Evolutionary conservation across 306 rosid species (phyloP).

Genomic region (Malus sieversii): DNA sequence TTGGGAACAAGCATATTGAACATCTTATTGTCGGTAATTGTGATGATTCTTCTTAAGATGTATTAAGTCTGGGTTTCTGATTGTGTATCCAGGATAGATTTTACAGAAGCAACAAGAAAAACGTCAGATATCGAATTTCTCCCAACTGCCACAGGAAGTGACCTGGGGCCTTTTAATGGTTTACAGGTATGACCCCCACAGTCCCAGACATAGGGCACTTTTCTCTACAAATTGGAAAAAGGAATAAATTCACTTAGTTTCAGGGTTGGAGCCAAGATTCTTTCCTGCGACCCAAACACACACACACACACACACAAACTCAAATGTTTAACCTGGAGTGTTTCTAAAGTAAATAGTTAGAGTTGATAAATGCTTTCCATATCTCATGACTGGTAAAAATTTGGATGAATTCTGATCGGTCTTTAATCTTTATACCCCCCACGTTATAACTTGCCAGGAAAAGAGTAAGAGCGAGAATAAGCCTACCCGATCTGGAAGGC

Average conservation of each 20-base stretch:
- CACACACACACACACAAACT: not conserved
- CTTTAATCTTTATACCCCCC: not conserved
- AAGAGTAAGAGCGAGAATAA: constrained; percentile 30
- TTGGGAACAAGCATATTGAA: not conserved
- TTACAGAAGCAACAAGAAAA: constrained; percentile 54
- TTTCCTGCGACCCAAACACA: not conserved
- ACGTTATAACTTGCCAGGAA: constrained; percentile 29
- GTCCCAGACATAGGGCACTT: not conserved
- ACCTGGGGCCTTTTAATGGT: not conserved
- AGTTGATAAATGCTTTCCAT: not conserved
- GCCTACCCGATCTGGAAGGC: constrained; percentile 48
- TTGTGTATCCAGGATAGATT: constrained; percentile 55
- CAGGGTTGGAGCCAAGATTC: not conserved
- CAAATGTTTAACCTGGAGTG: not conserved
- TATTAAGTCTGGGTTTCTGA: not conserved
- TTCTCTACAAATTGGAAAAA: not conserved
- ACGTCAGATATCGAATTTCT: constrained; percentile 24
- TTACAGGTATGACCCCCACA: constrained; percentile 34
- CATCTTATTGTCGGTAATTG: constrained; percentile 5
- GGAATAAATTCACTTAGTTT: not conserved
- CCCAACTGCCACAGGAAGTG: constrained; percentile 24
- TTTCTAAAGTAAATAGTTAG: not conserved
- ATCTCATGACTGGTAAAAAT: not conserved
- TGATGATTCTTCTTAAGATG: constrained; percentile 13
- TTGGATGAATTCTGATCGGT: constrained; percentile 5